A percentile compares a stretch with the other conserved stretches of the same genome.
phyloP scores from a whole-genome alignment of 2,329 filamentous ascomycete genomes.

The Corynespora cassiicola region DNA sequence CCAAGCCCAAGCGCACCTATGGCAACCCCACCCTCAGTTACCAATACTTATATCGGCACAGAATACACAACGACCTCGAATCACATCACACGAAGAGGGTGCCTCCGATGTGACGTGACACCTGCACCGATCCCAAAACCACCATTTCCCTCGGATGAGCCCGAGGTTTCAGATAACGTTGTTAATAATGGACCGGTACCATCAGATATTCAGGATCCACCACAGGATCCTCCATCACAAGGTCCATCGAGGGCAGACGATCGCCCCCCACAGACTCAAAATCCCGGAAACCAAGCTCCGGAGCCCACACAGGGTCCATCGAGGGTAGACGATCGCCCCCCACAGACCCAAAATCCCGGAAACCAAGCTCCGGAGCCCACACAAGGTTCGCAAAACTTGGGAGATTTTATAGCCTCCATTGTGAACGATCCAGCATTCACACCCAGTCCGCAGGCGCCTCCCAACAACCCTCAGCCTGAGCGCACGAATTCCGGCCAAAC shows the following conservation, averaged over 20 bases:
- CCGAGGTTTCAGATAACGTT: too few species aligned
- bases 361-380: conserved; percentile 1
- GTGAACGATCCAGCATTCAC: conserved; percentile 14
- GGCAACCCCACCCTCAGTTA: conserved; percentile 1
- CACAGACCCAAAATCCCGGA: conserved; percentile 6
- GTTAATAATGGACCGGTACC: too few species aligned
- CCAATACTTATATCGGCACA: conserved; percentile 31
- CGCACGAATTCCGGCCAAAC: conserved; percentile 11
- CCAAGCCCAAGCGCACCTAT: not conserved
- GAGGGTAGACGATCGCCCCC: too few species aligned
- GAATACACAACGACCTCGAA: conserved; percentile 30
- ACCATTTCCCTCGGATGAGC: too few species aligned
- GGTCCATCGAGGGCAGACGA: too few species aligned
- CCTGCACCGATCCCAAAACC: conserved; percentile 6
- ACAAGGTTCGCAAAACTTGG: too few species aligned
- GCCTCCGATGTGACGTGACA: conserved; percentile 26
- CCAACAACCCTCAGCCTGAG: conserved; percentile 8
- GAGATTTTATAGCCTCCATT: conserved; percentile 20
- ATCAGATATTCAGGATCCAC: too few species aligned
- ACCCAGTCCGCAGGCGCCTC: too few species aligned
- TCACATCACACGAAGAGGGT: conserved; percentile 33
- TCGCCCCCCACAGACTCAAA: too few species aligned
- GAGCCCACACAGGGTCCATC: too few species aligned
- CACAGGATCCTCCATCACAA: too few species aligned
- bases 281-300: conserved; percentile 4